Evolutionary conservation across 1,139 yeast species (phyloP), one percentile per base, ranked within the genome.

Genomic region (Zygoascus meyerae): DNA sequence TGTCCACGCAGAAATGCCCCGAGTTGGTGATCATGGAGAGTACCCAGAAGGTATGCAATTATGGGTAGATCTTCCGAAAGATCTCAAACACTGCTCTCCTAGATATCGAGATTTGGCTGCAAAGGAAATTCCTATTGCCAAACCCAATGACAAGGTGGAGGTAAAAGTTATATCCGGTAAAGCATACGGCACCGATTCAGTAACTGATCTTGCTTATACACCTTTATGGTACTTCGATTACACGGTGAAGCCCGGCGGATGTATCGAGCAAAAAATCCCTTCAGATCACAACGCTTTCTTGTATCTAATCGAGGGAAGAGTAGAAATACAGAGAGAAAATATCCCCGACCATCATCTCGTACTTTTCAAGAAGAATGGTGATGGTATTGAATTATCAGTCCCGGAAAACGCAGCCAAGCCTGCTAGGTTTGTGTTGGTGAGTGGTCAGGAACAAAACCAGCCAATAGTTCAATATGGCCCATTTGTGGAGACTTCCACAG

Each of bases 381-480:
- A 60, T 14, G 60, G 61, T 15, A 52, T 62, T 18, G 47, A 53
- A 34, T 47, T 59, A 34, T 46, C 50, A 26, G 63, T 61, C 2
- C 57, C 56, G 10, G 62, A 59, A 26, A 49, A 46, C 14, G 53
- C 51, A 30, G 45, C 55, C 16, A 61, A 67, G 28, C 69, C 66
- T n/a, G 66, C 80, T 2, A 76, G 78, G 52, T 80, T 89, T 57
- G 79, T 85, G 3, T 57, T 89, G 32, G 70, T 87, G 52, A 95
- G 89, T 33, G 97, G 96, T 44, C 70, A 86, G 64, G 76, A 77
- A 35, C 71, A 87, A 50, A 77, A 85, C 57, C 96, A 89, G 68
- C 77, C 79, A 15, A 75, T 84, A 46, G 85, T 86, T 34, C 95
- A 89, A 63, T 85, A 87, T 61, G 97, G 97, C 11, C 96, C 96